phyloP scores from a whole-genome alignment of 2,329 filamentous ascomycete genomes.

The Aspergillus niger region DNA sequence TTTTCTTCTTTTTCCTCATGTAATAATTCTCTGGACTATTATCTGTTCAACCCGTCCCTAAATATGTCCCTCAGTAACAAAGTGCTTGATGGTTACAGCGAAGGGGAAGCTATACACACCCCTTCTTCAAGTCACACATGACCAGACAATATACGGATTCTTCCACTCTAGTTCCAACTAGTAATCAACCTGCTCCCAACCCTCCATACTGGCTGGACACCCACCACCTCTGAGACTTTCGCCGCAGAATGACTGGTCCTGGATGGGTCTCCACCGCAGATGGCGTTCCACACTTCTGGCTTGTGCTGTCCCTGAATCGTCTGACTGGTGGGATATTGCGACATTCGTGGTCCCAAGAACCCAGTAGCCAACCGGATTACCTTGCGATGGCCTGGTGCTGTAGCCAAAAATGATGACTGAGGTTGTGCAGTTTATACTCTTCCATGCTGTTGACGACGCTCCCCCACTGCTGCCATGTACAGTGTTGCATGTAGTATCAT shows the following conservation, averaged over 20 bases:
- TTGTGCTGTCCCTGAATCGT: neutral
- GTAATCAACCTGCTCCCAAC: neutral
- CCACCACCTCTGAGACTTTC: neutral
- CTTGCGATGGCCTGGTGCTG: neutral
- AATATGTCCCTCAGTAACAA: no score
- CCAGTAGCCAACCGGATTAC: neutral
- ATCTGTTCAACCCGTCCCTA: no score
- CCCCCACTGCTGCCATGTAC: neutral
- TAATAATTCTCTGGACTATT: neutral
- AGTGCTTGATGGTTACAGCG: neutral
- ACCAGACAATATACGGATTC: neutral
- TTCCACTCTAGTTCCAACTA: neutral
- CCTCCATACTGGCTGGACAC: neutral
- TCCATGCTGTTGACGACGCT: neutral
- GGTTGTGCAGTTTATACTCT: neutral
- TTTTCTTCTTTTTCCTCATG: slow-evolving; percentile 4
- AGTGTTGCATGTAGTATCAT: neutral
- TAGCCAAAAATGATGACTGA: no score
- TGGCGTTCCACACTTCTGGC: neutral
- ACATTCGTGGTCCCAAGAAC: neutral
- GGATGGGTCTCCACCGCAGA: neutral
- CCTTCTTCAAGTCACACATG: no score
- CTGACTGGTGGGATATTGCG: neutral
- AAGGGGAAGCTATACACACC: neutral
- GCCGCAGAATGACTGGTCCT: neutral